Evolutionary conservation across 768 basidiomycete genomes (phyloP).

Genomic region (Mycena venus): DNA sequence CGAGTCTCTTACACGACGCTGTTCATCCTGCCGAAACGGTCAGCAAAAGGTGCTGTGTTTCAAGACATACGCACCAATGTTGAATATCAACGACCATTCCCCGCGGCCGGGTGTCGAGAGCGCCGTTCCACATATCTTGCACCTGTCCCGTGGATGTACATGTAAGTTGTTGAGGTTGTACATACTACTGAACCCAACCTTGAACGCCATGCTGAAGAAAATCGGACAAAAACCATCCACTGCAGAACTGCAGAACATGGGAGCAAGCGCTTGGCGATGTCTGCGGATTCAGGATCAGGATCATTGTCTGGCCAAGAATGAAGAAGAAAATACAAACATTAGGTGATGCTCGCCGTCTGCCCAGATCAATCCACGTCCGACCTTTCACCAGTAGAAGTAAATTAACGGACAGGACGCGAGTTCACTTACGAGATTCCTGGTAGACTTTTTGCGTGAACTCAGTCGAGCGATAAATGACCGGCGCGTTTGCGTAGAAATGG

Average conservation of each 20-base stretch:
- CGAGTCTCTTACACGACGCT: conserved; percentile 25
- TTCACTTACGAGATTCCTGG: conserved; percentile 13
- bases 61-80: conserved; percentile 20
- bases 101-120: conserved; percentile 17
- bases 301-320: not conserved
- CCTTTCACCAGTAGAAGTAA: not conserved
- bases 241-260: conserved; percentile 20
- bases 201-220: conserved; percentile 16
- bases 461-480: conserved; percentile 15
- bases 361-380: conserved; percentile 22
- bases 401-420: not conserved
- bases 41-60: not conserved
- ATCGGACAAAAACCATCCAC: conserved; percentile 1
- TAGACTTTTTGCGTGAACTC: not conserved
- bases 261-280: conserved; percentile 26
- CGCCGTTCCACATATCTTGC: conserved; percentile 13
- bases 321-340: not conserved
- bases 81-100: conserved; percentile 32
- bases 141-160: no score
- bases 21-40: conserved; percentile 25
- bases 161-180: no score
- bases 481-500: conserved; percentile 32
- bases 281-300: no score
- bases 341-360: conserved; percentile 22
- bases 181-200: no score